phyloP scores from a whole-genome alignment of 1,284 basidiomycete species.

The Leccinum huronense region DNA sequence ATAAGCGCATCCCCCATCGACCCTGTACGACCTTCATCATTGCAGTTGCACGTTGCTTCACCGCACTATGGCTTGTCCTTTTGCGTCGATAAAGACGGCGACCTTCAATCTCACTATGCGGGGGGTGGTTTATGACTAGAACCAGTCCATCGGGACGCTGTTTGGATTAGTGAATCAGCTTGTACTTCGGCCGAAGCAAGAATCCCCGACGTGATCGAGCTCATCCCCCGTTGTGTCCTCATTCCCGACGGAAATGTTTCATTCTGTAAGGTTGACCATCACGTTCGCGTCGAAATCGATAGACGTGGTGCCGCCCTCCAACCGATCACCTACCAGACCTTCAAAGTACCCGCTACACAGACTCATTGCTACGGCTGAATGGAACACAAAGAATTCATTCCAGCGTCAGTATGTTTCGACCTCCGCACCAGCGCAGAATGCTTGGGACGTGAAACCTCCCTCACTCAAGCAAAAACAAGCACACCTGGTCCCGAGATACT shows the following conservation, averaged over 20 bases:
- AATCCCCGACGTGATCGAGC: background rate
- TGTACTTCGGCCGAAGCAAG: slow-evolving; percentile 1
- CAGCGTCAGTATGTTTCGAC: slow-evolving; percentile 17
- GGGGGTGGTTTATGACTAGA: slow-evolving; percentile 1
- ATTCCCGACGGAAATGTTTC: slow-evolving; percentile 17
- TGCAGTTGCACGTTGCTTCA: slow-evolving; percentile 36
- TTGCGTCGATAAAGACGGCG: slow-evolving; percentile 27
- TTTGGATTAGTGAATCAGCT: slow-evolving; percentile 5
- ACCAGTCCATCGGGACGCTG: background rate
- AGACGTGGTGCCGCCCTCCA: slow-evolving; percentile 8
- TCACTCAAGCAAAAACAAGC: background rate
- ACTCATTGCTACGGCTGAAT: slow-evolving; percentile 12
- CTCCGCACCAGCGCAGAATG: slow-evolving; percentile 19
- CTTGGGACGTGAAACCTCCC: slow-evolving; percentile 14
- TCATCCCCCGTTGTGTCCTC: background rate
- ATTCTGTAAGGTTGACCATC: slow-evolving; percentile 25
- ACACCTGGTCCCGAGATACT: slow-evolving; percentile 10
- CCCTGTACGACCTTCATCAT: slow-evolving; percentile 11
- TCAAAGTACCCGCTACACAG: slow-evolving; percentile 31
- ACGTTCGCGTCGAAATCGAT: slow-evolving; percentile 30
- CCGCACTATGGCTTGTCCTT: slow-evolving; percentile 43
- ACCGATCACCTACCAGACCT: slow-evolving; percentile 36
- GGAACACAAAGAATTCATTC: slow-evolving; percentile 13
- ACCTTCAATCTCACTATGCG: slow-evolving; percentile 30
- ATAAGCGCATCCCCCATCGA: slow-evolving; percentile 17